phyloP scores from a whole-genome alignment of 805 yeast species.

The Cyberlindnera subsufficiens region DNA sequence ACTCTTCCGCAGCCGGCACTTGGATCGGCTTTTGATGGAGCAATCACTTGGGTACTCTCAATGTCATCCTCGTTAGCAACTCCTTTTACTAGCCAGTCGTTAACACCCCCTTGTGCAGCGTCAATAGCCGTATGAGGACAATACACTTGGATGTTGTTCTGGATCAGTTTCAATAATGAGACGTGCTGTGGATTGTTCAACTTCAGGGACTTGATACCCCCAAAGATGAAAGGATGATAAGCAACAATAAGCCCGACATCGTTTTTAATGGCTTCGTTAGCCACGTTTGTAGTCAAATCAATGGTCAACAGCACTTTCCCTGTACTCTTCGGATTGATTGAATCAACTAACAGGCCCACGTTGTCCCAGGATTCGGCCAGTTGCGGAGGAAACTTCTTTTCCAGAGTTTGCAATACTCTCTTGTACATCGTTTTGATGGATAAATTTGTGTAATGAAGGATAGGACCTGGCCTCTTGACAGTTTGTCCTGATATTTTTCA shows the following conservation, averaged over 20 bases:
- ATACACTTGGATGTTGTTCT: slow-evolving; percentile 80
- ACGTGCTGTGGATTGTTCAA: slow-evolving; percentile 73
- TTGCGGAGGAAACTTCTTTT: slow-evolving; percentile 70
- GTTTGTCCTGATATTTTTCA: no score
- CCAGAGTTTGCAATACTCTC: slow-evolving; percentile 46
- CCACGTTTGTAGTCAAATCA: slow-evolving; percentile 80
- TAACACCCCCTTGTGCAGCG: slow-evolving; percentile 89
- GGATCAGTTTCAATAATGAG: slow-evolving; percentile 66
- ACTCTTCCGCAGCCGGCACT: slow-evolving; percentile 82
- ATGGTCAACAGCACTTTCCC: slow-evolving; percentile 58
- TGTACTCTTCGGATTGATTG: slow-evolving; percentile 30
- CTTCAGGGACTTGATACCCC: slow-evolving; percentile 73
- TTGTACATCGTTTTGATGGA: slow-evolving; percentile 29
- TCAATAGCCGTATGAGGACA: slow-evolving; percentile 96
- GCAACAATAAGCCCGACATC: slow-evolving; percentile 64
- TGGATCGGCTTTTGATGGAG: slow-evolving; percentile 31
- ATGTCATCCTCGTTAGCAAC: slow-evolving; percentile 29
- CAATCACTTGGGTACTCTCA: slow-evolving; percentile 32
- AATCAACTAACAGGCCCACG: slow-evolving; percentile 83
- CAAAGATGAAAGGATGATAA: slow-evolving; percentile 91
- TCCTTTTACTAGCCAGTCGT: slow-evolving; percentile 81
- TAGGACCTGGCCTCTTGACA: no score
- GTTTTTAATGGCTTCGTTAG: slow-evolving; percentile 69
- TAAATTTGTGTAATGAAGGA: no score
- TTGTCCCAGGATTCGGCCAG: slow-evolving; percentile 95